Conservation (phyloP, 2,329 filamentous ascomycete species). For the Leptographium procerum region DNA sequence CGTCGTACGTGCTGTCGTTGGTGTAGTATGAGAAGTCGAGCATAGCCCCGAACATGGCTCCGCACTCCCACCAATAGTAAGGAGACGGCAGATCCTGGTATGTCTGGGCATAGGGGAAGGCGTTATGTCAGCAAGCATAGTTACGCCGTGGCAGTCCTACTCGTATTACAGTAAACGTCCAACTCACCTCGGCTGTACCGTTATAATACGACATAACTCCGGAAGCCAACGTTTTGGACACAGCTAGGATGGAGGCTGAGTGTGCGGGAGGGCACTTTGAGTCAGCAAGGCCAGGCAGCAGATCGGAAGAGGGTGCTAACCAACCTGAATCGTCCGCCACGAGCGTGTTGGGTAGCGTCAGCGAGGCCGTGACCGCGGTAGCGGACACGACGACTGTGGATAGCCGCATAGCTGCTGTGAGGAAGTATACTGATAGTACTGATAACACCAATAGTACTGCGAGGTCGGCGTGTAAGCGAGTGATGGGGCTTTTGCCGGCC, state of each 20-base stretch:
- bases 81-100: slow-evolving; percentile 53
- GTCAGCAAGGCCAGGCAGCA: not conserved
- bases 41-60: slow-evolving; percentile 55
- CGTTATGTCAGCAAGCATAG: not conserved
- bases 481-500: not conserved
- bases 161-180: not conserved
- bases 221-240: slow-evolving; percentile 47
- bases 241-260: slow-evolving; percentile 49
- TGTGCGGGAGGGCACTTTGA: not conserved
- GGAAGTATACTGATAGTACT: not conserved
- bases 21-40: slow-evolving; percentile 61
- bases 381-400: not conserved
- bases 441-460: too few relatives aligned
- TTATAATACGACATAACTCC: slow-evolving; percentile 54
- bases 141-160: not conserved
- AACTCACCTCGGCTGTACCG: slow-evolving; percentile 33
- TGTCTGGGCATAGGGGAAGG: slow-evolving; percentile 22
- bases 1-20: slow-evolving; percentile 49
- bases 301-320: not conserved
- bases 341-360: slow-evolving; percentile 6
- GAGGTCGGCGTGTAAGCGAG: not conserved
- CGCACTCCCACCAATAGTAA: slow-evolving; percentile 59
- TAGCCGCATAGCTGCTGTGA: not conserved
- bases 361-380: not conserved
- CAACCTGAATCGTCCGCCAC: not conserved